Evolutionary conservation across 331 rosid species (phyloP), one percentile per base, ranked within the genome.

Genomic region (Acacia concinna): DNA sequence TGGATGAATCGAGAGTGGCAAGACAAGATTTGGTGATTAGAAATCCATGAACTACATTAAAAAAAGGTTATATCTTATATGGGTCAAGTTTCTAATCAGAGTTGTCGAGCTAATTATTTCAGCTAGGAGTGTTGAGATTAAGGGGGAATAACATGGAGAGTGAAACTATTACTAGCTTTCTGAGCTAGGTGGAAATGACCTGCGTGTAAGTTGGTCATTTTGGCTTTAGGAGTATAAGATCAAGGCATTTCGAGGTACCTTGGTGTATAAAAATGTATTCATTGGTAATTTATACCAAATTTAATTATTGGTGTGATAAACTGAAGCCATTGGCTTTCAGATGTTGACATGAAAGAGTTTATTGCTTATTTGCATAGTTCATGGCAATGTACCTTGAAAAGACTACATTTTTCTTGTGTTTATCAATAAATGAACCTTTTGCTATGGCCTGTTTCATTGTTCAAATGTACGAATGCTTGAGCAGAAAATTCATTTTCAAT

Each of bases 41-140:
- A 79, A 79, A 35, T 68, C 23, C 20, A 14, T 30, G 35, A 31
- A 56, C 15, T 8, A 20, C 25, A 28, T 5, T 3, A 25, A 12
- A 14, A 23, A 11, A 43, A 60, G 27, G 57, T 10, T 10, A 18
- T 20, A 5, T 63, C 9, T 59, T 76, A 11, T 3, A 13, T 25
- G 51, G 17, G 28, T 28, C 49, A 32, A 52, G 44, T 72, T 72
- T 51, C 31, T 49, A 30, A 4, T 32, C 47, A 27, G 17, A 28
- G 32, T 51, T 23, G 41, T 71, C 21, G 49, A 54, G 67, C 67
- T 73, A 51, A n/a, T 18, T 7, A 47, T 25, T 15, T 62, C 49
- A 30, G n/a, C 32, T 76, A 74, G 77, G 74, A n/a, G 28, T 59
- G 62, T 52, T 74, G 73, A 47, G 46, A 67, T 79, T 0, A 27